A percentile compares a stretch with the other conserved stretches of the same genome.
Conservation (phyloP, 768 basidiomycete species). For the Collybia sp. region DNA sequence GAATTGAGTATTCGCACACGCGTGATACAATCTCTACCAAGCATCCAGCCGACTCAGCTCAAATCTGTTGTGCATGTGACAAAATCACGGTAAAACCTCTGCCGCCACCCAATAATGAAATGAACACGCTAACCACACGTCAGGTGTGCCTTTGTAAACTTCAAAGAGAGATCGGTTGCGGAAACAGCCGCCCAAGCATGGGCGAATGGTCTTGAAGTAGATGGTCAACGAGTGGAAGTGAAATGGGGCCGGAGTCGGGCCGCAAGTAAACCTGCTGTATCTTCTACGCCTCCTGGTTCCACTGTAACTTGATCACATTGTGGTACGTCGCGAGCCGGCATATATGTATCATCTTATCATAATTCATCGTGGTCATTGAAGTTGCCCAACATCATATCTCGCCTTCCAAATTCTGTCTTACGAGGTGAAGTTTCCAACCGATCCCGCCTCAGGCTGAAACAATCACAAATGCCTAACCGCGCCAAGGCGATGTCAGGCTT, state of each 20-base stretch:
- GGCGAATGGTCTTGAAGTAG: slow-evolving; percentile 87
- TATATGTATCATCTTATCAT: background rate
- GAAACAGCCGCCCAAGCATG: slow-evolving; percentile 87
- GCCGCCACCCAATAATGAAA: background rate
- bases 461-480: no score
- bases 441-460: no score
- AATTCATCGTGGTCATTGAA: background rate
- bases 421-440: no score
- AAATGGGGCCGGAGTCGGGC: slow-evolving; percentile 86
- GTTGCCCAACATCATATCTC: no score
- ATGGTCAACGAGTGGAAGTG: slow-evolving; percentile 65
- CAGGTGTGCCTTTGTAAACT: slow-evolving; percentile 96
- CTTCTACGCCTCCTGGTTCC: slow-evolving; percentile 9
- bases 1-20: slow-evolving; percentile 72
- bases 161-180: slow-evolving; percentile 75
- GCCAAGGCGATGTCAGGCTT: no score
- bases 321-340: background rate
- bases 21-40: slow-evolving; percentile 65
- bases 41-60: slow-evolving; percentile 56
- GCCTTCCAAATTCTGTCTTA: background rate
- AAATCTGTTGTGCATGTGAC: slow-evolving; percentile 85
- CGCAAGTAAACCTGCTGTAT: slow-evolving; percentile 25
- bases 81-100: slow-evolving; percentile 58
- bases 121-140: slow-evolving; percentile 1
- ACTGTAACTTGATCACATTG: slow-evolving; percentile 11